Conservation (phyloP, 345 rosid species). For the Camelina laxa region DNA sequence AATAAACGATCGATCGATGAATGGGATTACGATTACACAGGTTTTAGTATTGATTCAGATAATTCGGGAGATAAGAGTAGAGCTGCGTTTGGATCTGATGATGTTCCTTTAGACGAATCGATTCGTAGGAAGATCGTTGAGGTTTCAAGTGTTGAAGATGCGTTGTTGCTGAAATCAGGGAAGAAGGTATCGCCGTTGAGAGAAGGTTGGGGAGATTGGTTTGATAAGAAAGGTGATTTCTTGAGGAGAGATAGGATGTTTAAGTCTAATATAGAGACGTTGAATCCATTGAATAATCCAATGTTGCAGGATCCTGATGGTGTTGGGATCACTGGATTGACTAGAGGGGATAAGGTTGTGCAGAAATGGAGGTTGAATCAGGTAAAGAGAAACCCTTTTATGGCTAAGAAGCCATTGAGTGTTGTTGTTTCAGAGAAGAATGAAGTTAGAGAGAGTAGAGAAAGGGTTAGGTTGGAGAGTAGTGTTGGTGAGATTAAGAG, state of each 20-base stretch:
- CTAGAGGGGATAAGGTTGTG: slow-evolving; percentile 75
- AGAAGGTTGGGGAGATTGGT: slow-evolving; percentile 97
- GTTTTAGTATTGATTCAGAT: slow-evolving; percentile 42
- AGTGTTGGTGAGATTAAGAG: slow-evolving; percentile 50
- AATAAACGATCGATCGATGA: slow-evolving; percentile 77
- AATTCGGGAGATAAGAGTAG: slow-evolving; percentile 44
- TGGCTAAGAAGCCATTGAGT: slow-evolving; percentile 65
- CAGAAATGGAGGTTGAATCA: slow-evolving; percentile 70
- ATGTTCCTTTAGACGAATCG: slow-evolving; percentile 74
- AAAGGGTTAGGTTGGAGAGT: slow-evolving; percentile 38
- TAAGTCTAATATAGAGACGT: slow-evolving; percentile 68
- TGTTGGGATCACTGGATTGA: slow-evolving; percentile 69
- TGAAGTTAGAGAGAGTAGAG: slow-evolving; percentile 30
- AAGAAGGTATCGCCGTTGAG: slow-evolving; percentile 68
- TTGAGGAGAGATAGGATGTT: slow-evolving; percentile 89
- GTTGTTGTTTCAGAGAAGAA: slow-evolving; percentile 45
- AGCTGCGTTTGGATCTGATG: slow-evolving; percentile 78
- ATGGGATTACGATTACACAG: slow-evolving; percentile 78
- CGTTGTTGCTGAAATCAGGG: slow-evolving; percentile 65
- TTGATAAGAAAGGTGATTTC: slow-evolving; percentile 88
- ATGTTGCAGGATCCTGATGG: slow-evolving; percentile 96
- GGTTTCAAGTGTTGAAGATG: slow-evolving; percentile 74
- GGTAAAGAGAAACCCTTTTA: slow-evolving; percentile 67
- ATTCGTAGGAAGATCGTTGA: slow-evolving; percentile 69
- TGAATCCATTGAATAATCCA: slow-evolving; percentile 85